Conservation (phyloP, 2,329 filamentous ascomycete genomes). For the Graphilbum ipis-grandicollis region DNA sequence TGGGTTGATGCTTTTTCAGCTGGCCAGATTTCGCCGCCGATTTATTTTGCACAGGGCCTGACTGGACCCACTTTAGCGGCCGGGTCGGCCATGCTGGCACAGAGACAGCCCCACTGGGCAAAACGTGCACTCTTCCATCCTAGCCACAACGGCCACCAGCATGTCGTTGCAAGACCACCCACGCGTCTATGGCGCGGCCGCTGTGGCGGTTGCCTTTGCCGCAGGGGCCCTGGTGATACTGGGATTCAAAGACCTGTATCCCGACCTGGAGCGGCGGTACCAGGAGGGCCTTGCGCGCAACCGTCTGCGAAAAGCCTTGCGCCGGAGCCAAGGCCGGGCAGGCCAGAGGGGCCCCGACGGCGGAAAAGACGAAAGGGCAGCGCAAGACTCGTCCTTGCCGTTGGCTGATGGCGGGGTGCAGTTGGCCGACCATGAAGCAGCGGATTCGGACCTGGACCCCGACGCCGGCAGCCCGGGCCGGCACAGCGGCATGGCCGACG, state of each 20-base stretch:
- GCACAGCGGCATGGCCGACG: constrained; percentile 39
- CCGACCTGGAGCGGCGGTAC: constrained; percentile 51
- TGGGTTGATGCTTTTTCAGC: too few species aligned
- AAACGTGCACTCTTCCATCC: too few species aligned
- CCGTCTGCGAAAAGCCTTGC: constrained; percentile 3
- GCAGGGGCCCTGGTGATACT: constrained; percentile 60
- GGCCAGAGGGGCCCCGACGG: not conserved
- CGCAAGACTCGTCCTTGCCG: constrained; percentile 6
- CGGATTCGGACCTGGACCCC: not conserved
- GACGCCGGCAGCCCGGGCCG: not conserved
- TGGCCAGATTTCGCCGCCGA: too few species aligned
- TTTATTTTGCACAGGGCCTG: too few species aligned
- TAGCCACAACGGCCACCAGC: constrained; percentile 1
- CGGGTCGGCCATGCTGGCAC: too few species aligned
- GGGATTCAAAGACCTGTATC: constrained; percentile 65
- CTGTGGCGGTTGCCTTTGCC: constrained; percentile 57
- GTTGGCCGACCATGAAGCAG: not conserved
- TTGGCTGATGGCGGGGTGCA: constrained; percentile 4
- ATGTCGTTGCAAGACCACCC: constrained; percentile 48
- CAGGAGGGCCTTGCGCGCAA: constrained; percentile 16
- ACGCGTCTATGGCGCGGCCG: constrained; percentile 45
- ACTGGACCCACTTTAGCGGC: too few species aligned
- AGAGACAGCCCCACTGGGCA: too few species aligned
- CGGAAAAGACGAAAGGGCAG: constrained; percentile 22
- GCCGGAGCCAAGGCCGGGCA: not conserved